Conservation (phyloP, 2,329 filamentous ascomycete species). For the Sporothrix inflata region DNA sequence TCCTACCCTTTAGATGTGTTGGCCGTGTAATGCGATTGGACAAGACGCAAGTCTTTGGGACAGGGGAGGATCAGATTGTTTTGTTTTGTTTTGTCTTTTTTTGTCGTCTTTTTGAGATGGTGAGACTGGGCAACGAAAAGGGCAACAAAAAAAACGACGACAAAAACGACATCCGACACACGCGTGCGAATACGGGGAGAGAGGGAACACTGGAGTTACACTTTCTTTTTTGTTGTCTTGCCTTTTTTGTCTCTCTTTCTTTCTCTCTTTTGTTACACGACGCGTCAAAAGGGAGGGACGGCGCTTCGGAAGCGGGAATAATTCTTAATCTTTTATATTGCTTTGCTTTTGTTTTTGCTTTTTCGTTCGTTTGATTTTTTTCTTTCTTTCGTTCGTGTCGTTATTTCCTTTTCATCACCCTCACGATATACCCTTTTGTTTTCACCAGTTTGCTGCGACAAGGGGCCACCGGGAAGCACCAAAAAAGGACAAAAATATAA, state of each 20-base stretch:
- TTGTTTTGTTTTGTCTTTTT: background rate
- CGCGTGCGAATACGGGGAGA: background rate
- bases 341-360: background rate
- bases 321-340: constrained; percentile 26
- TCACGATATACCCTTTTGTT: background rate
- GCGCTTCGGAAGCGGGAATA: constrained; percentile 21
- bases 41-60: constrained; percentile 20
- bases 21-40: background rate
- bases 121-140: background rate
- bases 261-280: constrained; percentile 7
- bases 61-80: background rate
- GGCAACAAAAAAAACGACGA: background rate
- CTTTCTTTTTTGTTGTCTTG: background rate
- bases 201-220: background rate
- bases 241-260: background rate
- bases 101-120: background rate
- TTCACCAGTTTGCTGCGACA: constrained; percentile 7
- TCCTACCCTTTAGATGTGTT: constrained; percentile 9
- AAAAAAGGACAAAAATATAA: too few relatives aligned
- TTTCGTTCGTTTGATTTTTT: background rate
- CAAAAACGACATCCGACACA: background rate
- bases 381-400: background rate
- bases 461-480: background rate
- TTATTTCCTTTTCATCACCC: background rate
- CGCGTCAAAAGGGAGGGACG: background rate